Evolutionary conservation across 805 yeast species (phyloP).

Genomic region (Metschnikowia chrysomelidarum): DNA sequence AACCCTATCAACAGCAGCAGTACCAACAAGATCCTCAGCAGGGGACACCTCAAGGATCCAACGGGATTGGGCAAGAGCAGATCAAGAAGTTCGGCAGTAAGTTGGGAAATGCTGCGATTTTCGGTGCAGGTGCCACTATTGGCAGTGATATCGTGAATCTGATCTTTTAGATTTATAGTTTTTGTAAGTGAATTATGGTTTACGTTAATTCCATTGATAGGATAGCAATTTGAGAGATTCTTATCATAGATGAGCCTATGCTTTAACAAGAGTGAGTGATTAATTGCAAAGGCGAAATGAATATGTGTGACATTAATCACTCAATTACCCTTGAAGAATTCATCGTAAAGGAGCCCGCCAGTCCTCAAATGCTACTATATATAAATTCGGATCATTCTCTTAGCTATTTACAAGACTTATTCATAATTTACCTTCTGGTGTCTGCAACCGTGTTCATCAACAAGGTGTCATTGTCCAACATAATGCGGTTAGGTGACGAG

Average conservation of each 20-base stretch:
- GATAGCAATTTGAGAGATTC: too few species aligned
- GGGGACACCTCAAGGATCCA: constrained; percentile 3
- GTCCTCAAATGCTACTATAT: too few species aligned
- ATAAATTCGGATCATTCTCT: constrained; percentile 14
- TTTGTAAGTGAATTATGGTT: background rate
- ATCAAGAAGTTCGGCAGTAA: constrained; percentile 71
- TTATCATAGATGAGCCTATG: too few species aligned
- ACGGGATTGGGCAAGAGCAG: constrained; percentile 23
- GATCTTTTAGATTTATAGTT: constrained; percentile 44
- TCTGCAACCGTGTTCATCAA: constrained; percentile 86
- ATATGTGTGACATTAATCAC: too few species aligned
- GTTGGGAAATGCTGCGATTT: constrained; percentile 88
- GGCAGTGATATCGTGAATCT: constrained; percentile 81
- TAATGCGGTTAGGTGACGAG: constrained; percentile 84
- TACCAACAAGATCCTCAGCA: constrained; percentile 23
- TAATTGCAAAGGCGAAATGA: too few species aligned
- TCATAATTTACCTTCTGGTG: constrained; percentile 46
- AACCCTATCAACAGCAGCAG: constrained; percentile 26
- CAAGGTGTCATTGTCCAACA: constrained; percentile 89
- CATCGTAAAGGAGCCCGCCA: too few species aligned
- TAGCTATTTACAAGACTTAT: constrained; percentile 19
- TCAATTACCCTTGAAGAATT: too few species aligned
- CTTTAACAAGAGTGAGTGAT: too few species aligned
- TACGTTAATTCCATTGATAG: too few species aligned
- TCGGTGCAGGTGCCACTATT: constrained; percentile 95